Conservation (phyloP, 2,329 filamentous ascomycete species). For the Pestalotiopsis sp. region DNA sequence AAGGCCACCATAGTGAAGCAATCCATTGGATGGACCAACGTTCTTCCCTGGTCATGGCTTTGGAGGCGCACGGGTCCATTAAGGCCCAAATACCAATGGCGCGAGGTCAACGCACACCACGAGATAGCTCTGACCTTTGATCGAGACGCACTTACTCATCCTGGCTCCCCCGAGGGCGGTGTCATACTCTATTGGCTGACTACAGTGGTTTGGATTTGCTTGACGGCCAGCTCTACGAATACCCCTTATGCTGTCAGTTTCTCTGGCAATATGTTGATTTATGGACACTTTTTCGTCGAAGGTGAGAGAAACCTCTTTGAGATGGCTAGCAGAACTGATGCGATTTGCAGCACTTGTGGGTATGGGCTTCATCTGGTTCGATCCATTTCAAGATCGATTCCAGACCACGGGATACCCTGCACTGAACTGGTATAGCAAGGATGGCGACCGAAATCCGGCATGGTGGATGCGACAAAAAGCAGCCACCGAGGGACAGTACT, state of each 20-base stretch:
- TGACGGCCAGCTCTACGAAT: background rate
- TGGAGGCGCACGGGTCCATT: background rate
- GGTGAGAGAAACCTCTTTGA: background rate
- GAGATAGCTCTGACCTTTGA: background rate
- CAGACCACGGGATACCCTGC: background rate
- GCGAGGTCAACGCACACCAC: background rate
- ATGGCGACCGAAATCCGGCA: background rate
- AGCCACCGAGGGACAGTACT: background rate
- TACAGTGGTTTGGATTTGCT: constrained; percentile 1
- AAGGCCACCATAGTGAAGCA: background rate
- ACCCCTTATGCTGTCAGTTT: background rate
- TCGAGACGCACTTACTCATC: background rate
- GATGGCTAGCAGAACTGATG: background rate
- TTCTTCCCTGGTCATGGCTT: background rate
- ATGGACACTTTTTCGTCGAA: background rate
- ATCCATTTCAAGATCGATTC: background rate
- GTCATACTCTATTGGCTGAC: background rate
- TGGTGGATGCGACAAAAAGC: background rate
- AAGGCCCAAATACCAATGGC: background rate
- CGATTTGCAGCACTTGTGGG: background rate
- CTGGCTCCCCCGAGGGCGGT: background rate
- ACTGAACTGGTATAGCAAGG: background rate
- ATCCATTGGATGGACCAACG: background rate
- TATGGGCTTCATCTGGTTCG: background rate
- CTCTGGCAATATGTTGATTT: background rate